phyloP scores from a whole-genome alignment of 208 protist genomes.

The Wallacemonas collosoma region DNA sequence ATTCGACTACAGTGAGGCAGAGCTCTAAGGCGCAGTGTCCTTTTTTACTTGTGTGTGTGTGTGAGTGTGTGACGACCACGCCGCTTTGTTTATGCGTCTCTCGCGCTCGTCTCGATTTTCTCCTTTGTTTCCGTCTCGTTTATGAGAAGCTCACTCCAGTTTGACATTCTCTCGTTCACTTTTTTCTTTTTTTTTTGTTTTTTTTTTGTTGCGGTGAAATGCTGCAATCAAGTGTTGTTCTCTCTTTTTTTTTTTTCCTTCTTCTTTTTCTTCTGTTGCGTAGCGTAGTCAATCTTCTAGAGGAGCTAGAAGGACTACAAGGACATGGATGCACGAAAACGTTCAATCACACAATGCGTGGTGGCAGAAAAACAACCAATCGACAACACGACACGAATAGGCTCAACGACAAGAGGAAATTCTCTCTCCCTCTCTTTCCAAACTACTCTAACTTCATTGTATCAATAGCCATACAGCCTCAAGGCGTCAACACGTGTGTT shows the following conservation, averaged over 20 bases:
- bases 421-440: too few species aligned
- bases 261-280: not conserved
- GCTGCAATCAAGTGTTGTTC: not conserved
- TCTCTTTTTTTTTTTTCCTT: conserved; percentile 5
- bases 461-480: too few species aligned
- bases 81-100: too few species aligned
- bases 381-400: too few species aligned
- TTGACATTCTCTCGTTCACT: too few species aligned
- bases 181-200: not conserved
- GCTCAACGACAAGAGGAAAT: too few species aligned
- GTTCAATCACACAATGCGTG: not conserved
- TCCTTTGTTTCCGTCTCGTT: not conserved
- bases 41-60: not conserved
- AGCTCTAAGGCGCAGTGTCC: not conserved
- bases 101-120: too few species aligned
- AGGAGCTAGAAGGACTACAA: not conserved
- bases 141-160: not conserved
- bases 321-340: not conserved
- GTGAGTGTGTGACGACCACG: not conserved
- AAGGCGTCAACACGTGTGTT: too few species aligned
- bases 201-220: not conserved
- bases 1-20: not conserved
- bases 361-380: too few species aligned
- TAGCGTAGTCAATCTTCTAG: too few species aligned
- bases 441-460: too few species aligned